phyloP scores from a whole-genome alignment of 2,329 filamentous ascomycete genomes.

The Verruconis gallopava region DNA sequence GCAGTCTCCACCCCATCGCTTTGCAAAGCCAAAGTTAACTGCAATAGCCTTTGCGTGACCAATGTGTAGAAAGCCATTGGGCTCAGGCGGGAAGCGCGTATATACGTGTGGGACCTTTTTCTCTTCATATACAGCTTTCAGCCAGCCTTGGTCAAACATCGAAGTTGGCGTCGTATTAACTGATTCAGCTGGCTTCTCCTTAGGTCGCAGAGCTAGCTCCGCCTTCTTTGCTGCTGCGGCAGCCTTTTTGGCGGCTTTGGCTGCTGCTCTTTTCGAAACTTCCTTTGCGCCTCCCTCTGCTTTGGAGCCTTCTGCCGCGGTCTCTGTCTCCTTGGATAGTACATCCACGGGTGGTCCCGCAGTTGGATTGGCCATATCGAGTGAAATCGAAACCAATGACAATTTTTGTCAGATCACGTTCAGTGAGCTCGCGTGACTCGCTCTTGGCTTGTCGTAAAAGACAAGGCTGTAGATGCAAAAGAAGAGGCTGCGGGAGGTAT shows the following conservation, averaged over 20 bases:
- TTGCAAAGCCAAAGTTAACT: constrained; percentile 91
- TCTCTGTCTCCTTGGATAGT: too few species aligned
- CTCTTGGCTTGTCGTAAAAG: too few species aligned
- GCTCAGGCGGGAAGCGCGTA: constrained; percentile 43
- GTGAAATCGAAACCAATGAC: too few species aligned
- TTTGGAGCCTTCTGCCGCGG: too few species aligned
- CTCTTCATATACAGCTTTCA: constrained; percentile 37
- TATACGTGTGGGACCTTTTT: constrained; percentile 33
- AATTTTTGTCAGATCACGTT: too few species aligned
- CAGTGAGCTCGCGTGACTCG: too few species aligned
- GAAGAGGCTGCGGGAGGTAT: too few species aligned
- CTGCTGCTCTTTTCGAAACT: constrained; percentile 34
- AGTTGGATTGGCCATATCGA: too few species aligned
- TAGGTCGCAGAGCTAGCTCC: constrained; percentile 14
- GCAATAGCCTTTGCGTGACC: constrained; percentile 93
- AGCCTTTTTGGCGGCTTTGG: constrained; percentile 30
- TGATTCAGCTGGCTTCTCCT: constrained; percentile 13
- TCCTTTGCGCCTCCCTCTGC: constrained; percentile 3
- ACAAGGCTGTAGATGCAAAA: too few species aligned
- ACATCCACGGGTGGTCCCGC: too few species aligned
- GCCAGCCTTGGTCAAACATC: constrained; percentile 37
- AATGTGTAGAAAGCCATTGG: constrained; percentile 88
- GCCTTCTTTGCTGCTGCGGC: constrained; percentile 28
- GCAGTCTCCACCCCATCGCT: constrained; percentile 64
- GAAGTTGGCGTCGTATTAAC: constrained; percentile 16